phyloP scores from a whole-genome alignment of 306 rosid genomes.

The Quercus cerris region DNA sequence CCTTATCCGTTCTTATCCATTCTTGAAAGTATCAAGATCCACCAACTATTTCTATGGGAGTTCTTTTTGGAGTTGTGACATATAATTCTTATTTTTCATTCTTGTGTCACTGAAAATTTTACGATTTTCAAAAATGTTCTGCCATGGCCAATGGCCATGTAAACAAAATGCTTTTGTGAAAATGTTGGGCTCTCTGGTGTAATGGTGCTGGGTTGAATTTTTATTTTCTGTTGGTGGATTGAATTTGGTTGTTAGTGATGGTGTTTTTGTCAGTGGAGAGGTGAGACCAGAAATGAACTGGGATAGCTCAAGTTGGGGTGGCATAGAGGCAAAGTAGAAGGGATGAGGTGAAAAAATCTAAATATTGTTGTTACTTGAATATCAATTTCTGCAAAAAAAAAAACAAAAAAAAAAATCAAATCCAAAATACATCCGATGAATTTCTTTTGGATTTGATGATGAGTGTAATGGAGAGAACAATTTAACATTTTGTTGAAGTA shows the following conservation, averaged over 20 bases:
- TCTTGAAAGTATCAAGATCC: not conserved
- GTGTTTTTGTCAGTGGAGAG: not conserved
- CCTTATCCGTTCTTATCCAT: not conserved
- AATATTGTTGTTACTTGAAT: not conserved
- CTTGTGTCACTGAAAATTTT: no score
- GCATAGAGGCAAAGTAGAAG: not conserved
- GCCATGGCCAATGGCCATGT: no score
- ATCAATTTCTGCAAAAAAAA: not conserved
- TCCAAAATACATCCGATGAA: not conserved
- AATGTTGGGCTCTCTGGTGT: no score
- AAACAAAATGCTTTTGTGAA: no score
- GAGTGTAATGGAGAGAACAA: not conserved
- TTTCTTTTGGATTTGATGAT: not conserved
- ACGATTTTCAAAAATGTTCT: no score
- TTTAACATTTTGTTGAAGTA: not conserved
- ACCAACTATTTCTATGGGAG: not conserved
- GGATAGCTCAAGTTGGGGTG: not conserved
- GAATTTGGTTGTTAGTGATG: not conserved
- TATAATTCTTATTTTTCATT: no score
- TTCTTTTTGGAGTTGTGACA: no score
- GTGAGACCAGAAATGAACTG: not conserved
- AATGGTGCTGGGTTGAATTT: no score
- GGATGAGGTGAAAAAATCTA: not conserved
- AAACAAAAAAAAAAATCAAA: not conserved
- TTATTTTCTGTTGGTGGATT: not conserved